These are phyloP conservation scores for Linaria vulgaris DNA, from an alignment of 257 asterid species.

Conservation along the genomic window DNA sequence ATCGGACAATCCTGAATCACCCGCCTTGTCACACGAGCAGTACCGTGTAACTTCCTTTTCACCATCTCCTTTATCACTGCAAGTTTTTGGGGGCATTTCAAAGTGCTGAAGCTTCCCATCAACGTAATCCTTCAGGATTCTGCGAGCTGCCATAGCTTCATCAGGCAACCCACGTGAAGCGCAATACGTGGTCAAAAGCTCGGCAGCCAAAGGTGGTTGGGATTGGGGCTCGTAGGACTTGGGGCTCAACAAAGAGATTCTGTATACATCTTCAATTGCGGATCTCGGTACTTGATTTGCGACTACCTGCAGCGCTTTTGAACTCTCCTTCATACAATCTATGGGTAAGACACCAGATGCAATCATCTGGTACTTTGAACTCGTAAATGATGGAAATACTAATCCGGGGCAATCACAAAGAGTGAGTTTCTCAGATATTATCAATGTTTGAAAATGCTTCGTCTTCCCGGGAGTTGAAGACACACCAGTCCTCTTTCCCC, in stretches of 20 bases:
- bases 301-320: conserved; percentile 88
- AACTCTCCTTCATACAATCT: conserved; percentile 87
- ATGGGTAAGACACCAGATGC: conserved; percentile 97
- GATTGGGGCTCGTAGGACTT: conserved; percentile 73
- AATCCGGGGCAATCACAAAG: conserved; percentile 98
- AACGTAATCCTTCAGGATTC: conserved; percentile 82
- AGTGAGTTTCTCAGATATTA: conserved; percentile 81
- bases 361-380: conserved; percentile 96
- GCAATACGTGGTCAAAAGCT: conserved; percentile 75
- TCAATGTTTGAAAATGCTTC: conserved; percentile 90
- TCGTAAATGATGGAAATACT: conserved; percentile 94
- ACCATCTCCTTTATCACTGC: conserved; percentile 37
- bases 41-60: conserved; percentile 24
- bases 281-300: conserved; percentile 79
- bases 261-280: conserved; percentile 68
- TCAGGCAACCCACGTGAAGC: conserved; percentile 97
- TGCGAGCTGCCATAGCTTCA: conserved; percentile 89
- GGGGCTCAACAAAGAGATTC: conserved; percentile 79
- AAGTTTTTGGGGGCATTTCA: conserved; percentile 65
- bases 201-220: conserved; percentile 74
- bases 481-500: conserved; percentile 92
- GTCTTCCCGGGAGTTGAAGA: conserved; percentile 99
- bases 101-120: conserved; percentile 94
- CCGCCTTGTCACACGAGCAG: conserved; percentile 29
- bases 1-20: conserved; percentile 36